These are phyloP conservation scores for Dipteronia sinensis DNA, from an alignment of 345 rosid genomes.

Conservation along the genomic window DNA sequence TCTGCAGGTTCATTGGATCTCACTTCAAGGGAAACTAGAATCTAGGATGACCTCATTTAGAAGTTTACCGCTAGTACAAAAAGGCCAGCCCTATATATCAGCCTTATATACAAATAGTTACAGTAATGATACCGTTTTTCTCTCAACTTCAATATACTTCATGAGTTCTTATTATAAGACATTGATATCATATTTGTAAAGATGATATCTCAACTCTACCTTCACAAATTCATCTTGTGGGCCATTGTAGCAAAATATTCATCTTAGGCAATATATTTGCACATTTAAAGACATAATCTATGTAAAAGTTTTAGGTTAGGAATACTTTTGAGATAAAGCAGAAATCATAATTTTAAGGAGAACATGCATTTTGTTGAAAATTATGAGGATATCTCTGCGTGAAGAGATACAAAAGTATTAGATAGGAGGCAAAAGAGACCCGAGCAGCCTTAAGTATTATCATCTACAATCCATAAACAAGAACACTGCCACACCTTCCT, in stretches of 20 bases:
- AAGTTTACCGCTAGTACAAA: not conserved
- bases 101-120: too few species aligned
- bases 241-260: not conserved
- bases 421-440: too few species aligned
- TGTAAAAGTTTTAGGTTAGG: not conserved
- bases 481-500: too few species aligned
- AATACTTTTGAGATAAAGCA: too few species aligned
- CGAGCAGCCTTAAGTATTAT: too few species aligned
- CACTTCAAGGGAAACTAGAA: not conserved
- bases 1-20: not conserved
- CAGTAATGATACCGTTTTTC: too few species aligned
- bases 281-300: not conserved
- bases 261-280: not conserved
- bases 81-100: too few species aligned
- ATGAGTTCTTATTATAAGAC: not conserved
- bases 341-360: too few species aligned
- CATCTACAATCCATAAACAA: too few species aligned
- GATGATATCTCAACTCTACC: not conserved
- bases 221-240: not conserved
- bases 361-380: too few species aligned
- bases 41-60: not conserved
- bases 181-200: not conserved
- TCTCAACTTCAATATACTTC: not conserved
- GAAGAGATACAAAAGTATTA: too few species aligned
- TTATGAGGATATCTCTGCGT: too few species aligned